Evolutionary conservation across 2,329 filamentous ascomycete genomes (phyloP), one percentile per base, ranked within the genome.

Genomic region (Tothia fuscella): DNA sequence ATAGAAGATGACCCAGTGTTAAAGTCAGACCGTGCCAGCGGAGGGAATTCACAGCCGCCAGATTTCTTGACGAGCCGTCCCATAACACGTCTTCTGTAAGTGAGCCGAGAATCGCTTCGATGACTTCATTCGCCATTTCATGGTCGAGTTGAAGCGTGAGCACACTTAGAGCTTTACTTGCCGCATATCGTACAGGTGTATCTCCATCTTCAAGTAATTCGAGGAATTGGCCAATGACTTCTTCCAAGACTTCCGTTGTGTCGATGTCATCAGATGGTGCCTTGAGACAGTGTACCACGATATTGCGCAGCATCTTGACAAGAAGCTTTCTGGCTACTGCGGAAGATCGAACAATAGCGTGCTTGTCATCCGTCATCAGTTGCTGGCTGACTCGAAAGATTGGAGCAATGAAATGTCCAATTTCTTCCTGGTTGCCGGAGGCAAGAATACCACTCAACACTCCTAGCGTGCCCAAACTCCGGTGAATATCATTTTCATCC

Each of bases 1-100:
- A 95, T 1, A 96, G 68, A 2, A 93, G 65, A 58, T 96, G 86
- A 0, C 85, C 80, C 3, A 98, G 66, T 0, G 91, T 91, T 33
- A 98, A 70, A 53, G 87, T 88, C 28, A 95, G 61, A 0, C 91
- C 91, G 58, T 98, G 91, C 91, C 91, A 98, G 59, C 81, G 78
- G 20, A 89, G 68, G 13, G 84, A 73, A 56, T 93, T 79, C 12
- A 93, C 86, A 6, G 79, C 78, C 31, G 77, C 78, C 26, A 93
- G 64, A 55, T 91, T 77, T 30, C 72, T 66, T 30, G 62, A 60
- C 2, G 56, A 54, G 28, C 65, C 66, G 49, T 74, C 68, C 52
- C 65, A 59, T 70, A 77, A 49, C 59, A 85, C 61, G 44, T 78
- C 76, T 49, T 80, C 76, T 35, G 72, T 68, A 47, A 80, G 65